These are phyloP conservation scores for Entomophthora muscae DNA, from an alignment of 371 early-diverging fungal genomes.

Conservation along the genomic window DNA sequence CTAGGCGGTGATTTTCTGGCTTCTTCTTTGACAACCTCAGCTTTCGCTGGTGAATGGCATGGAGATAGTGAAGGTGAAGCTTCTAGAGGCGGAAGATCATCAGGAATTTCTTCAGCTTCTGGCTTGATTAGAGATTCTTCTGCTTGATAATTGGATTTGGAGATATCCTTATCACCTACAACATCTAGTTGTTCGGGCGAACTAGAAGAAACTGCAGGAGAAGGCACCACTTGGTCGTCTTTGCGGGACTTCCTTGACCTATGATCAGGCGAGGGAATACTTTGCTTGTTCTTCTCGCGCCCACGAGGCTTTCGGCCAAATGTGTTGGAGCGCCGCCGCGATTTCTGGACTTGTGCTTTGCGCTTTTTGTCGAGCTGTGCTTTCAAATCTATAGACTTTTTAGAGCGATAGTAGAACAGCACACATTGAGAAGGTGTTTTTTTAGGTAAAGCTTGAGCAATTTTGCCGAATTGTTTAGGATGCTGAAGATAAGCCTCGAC, in stretches of 20 bases:
- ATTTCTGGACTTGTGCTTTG: constrained; percentile 15
- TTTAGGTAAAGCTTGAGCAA: constrained; percentile 47
- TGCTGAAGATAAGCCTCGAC: constrained; percentile 51
- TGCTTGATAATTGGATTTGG: not conserved
- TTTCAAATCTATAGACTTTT: constrained; percentile 59
- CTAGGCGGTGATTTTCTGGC: not conserved
- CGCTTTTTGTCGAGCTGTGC: constrained; percentile 33
- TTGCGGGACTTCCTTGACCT: not conserved
- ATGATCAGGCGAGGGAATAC: not conserved
- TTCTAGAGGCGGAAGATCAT: not conserved
- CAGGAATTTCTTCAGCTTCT: not conserved
- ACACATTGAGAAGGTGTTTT: constrained; percentile 78
- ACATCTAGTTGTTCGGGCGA: not conserved
- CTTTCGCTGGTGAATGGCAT: not conserved
- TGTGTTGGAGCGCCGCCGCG: not conserved
- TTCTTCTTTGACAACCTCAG: not conserved
- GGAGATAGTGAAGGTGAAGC: not conserved
- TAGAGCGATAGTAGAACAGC: constrained; percentile 84
- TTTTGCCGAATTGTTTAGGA: constrained; percentile 84
- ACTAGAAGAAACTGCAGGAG: not conserved
- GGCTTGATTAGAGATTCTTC: not conserved
- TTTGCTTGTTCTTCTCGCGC: not conserved
- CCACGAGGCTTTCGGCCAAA: not conserved
- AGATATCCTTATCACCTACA: not conserved
- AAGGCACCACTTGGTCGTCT: not conserved